Percentiles rank a stretch among this genome's conserved stretches.
Conservation (phyloP, 306 rosid species). For the Ceratonia siliqua region DNA sequence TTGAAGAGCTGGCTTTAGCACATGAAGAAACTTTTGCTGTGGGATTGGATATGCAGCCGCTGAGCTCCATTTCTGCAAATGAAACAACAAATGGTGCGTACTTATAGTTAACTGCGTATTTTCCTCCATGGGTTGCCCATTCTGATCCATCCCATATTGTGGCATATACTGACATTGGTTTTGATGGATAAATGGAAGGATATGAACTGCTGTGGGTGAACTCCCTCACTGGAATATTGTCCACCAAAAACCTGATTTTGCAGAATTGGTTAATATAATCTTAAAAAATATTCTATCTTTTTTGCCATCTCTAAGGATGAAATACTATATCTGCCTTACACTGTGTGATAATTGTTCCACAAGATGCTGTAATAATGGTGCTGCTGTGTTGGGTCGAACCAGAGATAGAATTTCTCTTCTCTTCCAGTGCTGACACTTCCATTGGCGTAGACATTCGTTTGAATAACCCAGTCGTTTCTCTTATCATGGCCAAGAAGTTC, state of each 20-base stretch:
- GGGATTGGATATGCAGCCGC: conserved; percentile 62
- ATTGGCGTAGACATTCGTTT: conserved; percentile 82
- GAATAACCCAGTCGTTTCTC: conserved; percentile 86
- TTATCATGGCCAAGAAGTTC: conserved; percentile 89
- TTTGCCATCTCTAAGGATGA: neutral
- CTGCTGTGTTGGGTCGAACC: conserved; percentile 89
- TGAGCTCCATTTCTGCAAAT: conserved; percentile 56
- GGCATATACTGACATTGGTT: conserved; percentile 83
- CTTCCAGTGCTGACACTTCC: conserved; percentile 95
- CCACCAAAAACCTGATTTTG: conserved; percentile 77
- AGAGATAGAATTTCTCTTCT: conserved; percentile 90
- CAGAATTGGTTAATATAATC: neutral
- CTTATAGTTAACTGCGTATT: conserved; percentile 77
- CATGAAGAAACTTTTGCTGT: conserved; percentile 46
- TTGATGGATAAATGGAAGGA: conserved; percentile 64
- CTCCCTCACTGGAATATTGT: conserved; percentile 87
- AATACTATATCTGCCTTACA: conserved; percentile 52
- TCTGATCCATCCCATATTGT: conserved; percentile 98
- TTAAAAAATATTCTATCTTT: neutral
- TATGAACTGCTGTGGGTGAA: conserved; percentile 46
- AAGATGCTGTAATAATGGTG: conserved; percentile 80
- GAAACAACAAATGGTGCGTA: conserved; percentile 84
- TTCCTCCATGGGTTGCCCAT: conserved; percentile 98
- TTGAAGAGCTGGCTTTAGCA: conserved; percentile 49
- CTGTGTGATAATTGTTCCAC: conserved; percentile 84